A percentile compares a stretch with the other conserved stretches of the same genome.
phyloP scores from a whole-genome alignment of 352 stramenopile species.

The Phytophthora palmivora region DNA sequence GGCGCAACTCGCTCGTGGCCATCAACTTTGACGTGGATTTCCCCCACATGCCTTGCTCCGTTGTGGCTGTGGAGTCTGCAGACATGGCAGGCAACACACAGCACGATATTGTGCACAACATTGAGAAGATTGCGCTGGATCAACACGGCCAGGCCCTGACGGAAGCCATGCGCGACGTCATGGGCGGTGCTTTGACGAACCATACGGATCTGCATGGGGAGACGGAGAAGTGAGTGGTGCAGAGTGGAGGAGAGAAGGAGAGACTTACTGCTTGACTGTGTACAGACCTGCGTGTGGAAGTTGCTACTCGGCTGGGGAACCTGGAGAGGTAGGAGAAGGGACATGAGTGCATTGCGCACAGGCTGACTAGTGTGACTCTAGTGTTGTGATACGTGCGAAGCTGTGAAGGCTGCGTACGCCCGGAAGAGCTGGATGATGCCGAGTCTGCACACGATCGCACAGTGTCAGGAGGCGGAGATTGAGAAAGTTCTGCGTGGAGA shows the following conservation, averaged over 20 bases:
- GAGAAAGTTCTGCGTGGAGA: conserved; percentile 80
- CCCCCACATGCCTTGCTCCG: conserved; percentile 79
- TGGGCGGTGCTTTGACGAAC: conserved; percentile 77
- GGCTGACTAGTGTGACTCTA: conserved; percentile 13
- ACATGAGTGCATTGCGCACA: no score
- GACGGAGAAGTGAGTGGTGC: conserved; percentile 49
- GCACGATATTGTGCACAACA: conserved; percentile 83
- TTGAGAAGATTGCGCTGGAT: conserved; percentile 79
- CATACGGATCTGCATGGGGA: conserved; percentile 65
- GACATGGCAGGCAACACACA: conserved; percentile 76
- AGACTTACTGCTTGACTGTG: conserved; percentile 5
- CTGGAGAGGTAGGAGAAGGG: conserved; percentile 18
- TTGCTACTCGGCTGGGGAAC: conserved; percentile 77
- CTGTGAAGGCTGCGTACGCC: conserved; percentile 69
- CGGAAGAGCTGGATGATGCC: conserved; percentile 80
- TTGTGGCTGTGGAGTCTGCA: conserved; percentile 73
- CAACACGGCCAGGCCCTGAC: conserved; percentile 48
- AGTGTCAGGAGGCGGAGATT: conserved; percentile 83
- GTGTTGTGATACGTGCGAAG: conserved; percentile 77
- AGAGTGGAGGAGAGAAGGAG: background rate
- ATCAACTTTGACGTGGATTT: conserved; percentile 89
- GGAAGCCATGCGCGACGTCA: conserved; percentile 62
- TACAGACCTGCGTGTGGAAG: conserved; percentile 68
- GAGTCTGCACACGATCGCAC: conserved; percentile 76
- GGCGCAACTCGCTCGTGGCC: conserved; percentile 67